These are phyloP conservation scores for Pyrus pyrifolia DNA, from an alignment of 306 rosid species.

Conservation along the genomic window DNA sequence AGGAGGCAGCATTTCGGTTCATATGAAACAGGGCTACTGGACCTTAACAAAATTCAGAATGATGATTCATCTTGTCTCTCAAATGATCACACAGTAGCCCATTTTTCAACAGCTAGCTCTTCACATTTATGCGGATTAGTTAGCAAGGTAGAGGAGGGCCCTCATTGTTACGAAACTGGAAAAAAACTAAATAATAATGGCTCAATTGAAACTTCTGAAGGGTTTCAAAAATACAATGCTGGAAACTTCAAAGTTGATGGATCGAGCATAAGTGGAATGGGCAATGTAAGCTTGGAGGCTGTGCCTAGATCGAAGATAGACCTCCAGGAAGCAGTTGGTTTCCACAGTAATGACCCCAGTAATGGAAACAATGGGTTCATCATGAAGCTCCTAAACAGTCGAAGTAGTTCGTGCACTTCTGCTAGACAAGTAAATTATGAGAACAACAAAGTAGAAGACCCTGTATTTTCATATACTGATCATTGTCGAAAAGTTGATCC, in stretches of 20 bases:
- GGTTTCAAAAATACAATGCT: slow-evolving; percentile 19
- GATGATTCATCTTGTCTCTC: slow-evolving; percentile 39
- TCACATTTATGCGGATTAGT: slow-evolving; percentile 15
- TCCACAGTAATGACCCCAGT: slow-evolving; percentile 1
- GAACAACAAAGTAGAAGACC: slow-evolving; percentile 10
- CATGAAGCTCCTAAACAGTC: slow-evolving; percentile 7
- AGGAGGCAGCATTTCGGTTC: slow-evolving; percentile 5
- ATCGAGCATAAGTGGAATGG: slow-evolving; percentile 18
- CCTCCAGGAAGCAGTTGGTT: slow-evolving; percentile 10
- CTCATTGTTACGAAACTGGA: slow-evolving; percentile 7
- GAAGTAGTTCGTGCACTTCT: neutral
- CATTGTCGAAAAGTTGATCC: neutral
- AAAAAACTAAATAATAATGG: slow-evolving; percentile 14
- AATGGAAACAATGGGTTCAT: slow-evolving; percentile 2
- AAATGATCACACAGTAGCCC: slow-evolving; percentile 26
- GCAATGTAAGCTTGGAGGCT: slow-evolving; percentile 7
- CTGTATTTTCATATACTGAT: slow-evolving; percentile 7
- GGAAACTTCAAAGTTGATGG: slow-evolving; percentile 14
- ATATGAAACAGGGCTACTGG: slow-evolving; percentile 27
- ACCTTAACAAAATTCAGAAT: slow-evolving; percentile 45
- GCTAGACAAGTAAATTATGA: slow-evolving; percentile 3
- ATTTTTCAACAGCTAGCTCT: slow-evolving; percentile 35
- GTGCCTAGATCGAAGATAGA: neutral
- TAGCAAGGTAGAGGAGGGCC: slow-evolving; percentile 17
- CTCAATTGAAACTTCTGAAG: slow-evolving; percentile 20